Percentiles rank a stretch among this genome's conserved stretches.
Evolutionary conservation across 2,329 filamentous ascomycete genomes (phyloP).

Genomic region (Claviceps humidiphila): DNA sequence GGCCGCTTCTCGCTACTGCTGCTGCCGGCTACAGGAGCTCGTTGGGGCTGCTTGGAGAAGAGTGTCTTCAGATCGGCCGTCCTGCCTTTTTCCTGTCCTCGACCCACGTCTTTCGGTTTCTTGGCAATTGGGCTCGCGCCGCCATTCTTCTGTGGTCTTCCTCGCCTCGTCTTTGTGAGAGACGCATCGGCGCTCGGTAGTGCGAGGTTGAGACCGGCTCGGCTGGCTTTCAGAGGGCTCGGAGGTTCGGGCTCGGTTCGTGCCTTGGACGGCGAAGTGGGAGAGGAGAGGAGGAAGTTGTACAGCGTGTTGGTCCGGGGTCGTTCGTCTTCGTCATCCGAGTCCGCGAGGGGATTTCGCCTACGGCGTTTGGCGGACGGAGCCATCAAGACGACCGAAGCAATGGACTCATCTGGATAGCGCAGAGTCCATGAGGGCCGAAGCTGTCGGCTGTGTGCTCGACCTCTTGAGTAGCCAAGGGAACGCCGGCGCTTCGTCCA

Average conservation of each 20-base stretch:
- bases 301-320: conserved; percentile 32
- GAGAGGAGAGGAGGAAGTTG: conserved; percentile 42
- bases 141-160: conserved; percentile 12
- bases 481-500: not conserved
- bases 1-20: conserved; percentile 14
- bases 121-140: conserved; percentile 21
- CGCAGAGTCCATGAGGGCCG: conserved; percentile 11
- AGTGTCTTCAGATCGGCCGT: conserved; percentile 44
- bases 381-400: conserved; percentile 34
- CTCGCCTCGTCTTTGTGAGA: conserved; percentile 11
- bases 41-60: conserved; percentile 49
- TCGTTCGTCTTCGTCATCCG: conserved; percentile 36
- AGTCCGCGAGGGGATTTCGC: conserved; percentile 38
- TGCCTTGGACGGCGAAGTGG: conserved; percentile 24
- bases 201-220: conserved; percentile 2
- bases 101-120: conserved; percentile 26
- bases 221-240: conserved; percentile 25
- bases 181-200: conserved; percentile 7
- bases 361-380: conserved; percentile 46
- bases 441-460: not conserved
- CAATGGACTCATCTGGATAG: conserved; percentile 15
- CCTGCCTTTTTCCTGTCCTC: conserved; percentile 35
- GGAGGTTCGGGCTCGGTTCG: conserved; percentile 24
- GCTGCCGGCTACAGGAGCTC: conserved; percentile 23
- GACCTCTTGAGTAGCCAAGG: not conserved